A percentile compares a stretch with the other conserved stretches of the same genome.
These are phyloP conservation scores for Tetracladium setigerum DNA, from an alignment of 495 filamentous ascomycete species.

Conservation along the genomic window DNA sequence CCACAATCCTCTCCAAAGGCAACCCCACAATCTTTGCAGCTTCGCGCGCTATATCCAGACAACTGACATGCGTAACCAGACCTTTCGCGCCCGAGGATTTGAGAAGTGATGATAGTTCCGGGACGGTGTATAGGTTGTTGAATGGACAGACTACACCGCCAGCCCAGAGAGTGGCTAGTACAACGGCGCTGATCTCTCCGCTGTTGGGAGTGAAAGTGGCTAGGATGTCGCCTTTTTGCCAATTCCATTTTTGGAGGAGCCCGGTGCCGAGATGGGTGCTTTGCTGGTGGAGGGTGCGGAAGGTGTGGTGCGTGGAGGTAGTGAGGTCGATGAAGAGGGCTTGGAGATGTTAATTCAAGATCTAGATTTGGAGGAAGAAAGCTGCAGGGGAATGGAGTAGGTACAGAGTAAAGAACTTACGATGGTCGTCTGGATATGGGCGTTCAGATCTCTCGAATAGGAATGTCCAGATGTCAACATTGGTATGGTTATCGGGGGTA, in stretches of 20 bases:
- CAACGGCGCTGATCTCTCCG: conserved; percentile 60
- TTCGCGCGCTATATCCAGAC: conserved; percentile 50
- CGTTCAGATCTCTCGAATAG: conserved; percentile 61
- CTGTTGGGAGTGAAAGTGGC: conserved; percentile 62
- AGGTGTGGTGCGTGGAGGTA: conserved; percentile 64
- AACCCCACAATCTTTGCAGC: conserved; percentile 64
- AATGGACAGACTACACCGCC: conserved; percentile 71
- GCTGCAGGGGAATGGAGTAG: no score
- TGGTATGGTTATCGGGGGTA: conserved; percentile 55
- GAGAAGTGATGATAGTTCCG: conserved; percentile 72
- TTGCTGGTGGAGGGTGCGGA: conserved; percentile 45
- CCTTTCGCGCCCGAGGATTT: conserved; percentile 58
- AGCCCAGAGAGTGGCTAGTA: conserved; percentile 72
- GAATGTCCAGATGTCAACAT: conserved; percentile 61
- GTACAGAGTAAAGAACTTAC: no score
- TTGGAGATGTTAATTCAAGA: conserved; percentile 23
- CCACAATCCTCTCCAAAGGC: conserved; percentile 54
- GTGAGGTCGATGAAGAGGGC: conserved; percentile 72
- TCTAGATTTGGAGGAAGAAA: neutral
- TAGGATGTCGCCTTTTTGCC: conserved; percentile 73
- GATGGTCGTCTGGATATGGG: conserved; percentile 56
- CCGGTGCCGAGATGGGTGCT: conserved; percentile 49
- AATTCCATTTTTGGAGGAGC: conserved; percentile 58
- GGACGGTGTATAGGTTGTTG: conserved; percentile 73
- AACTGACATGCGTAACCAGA: conserved; percentile 54